Evolutionary conservation across 805 yeast species (phyloP).

Genomic region (Monosporozyma servazzii): DNA sequence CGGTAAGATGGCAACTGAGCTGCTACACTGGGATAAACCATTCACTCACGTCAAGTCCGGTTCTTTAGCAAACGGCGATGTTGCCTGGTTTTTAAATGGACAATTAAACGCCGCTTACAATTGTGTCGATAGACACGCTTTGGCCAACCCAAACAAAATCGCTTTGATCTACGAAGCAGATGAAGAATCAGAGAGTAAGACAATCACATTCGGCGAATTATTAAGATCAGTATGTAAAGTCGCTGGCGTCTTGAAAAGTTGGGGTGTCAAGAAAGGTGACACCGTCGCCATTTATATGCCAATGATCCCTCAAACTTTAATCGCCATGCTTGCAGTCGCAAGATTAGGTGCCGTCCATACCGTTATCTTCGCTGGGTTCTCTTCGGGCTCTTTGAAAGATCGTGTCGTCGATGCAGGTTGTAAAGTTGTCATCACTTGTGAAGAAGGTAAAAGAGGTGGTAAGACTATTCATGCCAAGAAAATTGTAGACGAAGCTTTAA

Average conservation of each 20-base stretch:
- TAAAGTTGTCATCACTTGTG: slow-evolving; percentile 83
- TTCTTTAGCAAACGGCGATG: slow-evolving; percentile 62
- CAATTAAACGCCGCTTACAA: slow-evolving; percentile 87
- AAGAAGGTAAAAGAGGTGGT: slow-evolving; percentile 94
- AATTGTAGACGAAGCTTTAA: slow-evolving; percentile 90
- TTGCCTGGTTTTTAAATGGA: slow-evolving; percentile 93
- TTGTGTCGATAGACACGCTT: slow-evolving; percentile 93
- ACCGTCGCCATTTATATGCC: slow-evolving; percentile 95
- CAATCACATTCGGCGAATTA: slow-evolving; percentile 78
- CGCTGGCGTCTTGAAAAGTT: slow-evolving; percentile 70
- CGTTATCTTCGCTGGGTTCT: slow-evolving; percentile 93
- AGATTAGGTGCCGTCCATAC: slow-evolving; percentile 95
- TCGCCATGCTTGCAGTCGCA: slow-evolving; percentile 87
- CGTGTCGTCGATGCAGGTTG: slow-evolving; percentile 83
- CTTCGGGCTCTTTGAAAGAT: slow-evolving; percentile 85
- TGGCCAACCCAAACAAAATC: slow-evolving; percentile 72
- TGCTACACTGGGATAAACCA: slow-evolving; percentile 69
- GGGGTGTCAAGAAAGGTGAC: slow-evolving; percentile 92
- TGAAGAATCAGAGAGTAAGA: slow-evolving; percentile 64
- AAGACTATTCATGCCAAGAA: slow-evolving; percentile 85
- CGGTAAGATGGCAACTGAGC: slow-evolving; percentile 65
- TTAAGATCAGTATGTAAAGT: slow-evolving; percentile 75
- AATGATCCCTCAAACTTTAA: slow-evolving; percentile 94
- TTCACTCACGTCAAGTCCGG: slow-evolving; percentile 46
- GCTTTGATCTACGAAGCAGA: slow-evolving; percentile 92